Conservation (phyloP, 805 yeast species). For the Wickerhamomyces pijperi region DNA sequence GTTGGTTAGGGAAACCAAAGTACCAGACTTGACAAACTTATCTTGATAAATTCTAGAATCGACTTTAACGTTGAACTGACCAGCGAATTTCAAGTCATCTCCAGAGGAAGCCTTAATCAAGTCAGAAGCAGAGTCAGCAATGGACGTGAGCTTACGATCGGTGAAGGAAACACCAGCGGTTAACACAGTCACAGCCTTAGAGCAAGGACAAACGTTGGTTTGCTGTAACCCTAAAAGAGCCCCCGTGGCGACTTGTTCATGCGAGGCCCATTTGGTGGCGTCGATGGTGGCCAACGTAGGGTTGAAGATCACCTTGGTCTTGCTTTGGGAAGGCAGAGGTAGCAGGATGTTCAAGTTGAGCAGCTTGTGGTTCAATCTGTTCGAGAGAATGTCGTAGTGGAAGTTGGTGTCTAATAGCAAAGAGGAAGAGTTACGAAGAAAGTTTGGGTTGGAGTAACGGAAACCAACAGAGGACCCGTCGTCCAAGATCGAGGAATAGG, state of each 20-base stretch:
- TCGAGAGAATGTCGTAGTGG: constrained; percentile 36
- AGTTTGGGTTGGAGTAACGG: constrained; percentile 31
- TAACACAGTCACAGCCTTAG: constrained; percentile 15
- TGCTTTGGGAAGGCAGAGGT: constrained; percentile 32
- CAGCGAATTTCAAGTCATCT: constrained; percentile 42
- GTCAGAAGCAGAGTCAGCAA: constrained; percentile 43
- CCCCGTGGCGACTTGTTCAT: constrained; percentile 38
- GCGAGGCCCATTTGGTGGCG: constrained; percentile 36
- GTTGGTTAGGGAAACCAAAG: constrained; percentile 25
- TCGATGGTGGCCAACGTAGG: constrained; percentile 37
- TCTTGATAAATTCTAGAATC: constrained; percentile 34
- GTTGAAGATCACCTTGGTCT: constrained; percentile 35
- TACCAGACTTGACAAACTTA: constrained; percentile 37
- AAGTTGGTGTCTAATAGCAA: constrained; percentile 33
- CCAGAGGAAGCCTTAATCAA: constrained; percentile 45
- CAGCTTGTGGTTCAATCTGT: constrained; percentile 33
- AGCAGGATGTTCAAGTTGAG: constrained; percentile 35
- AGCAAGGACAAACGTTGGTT: constrained; percentile 15
- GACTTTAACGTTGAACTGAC: constrained; percentile 26
- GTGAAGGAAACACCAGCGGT: constrained; percentile 50
- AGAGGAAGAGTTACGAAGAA: constrained; percentile 48
- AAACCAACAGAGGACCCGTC: constrained; percentile 23
- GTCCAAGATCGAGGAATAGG: constrained; percentile 24
- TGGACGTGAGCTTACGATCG: constrained; percentile 43
- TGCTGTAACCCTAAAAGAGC: constrained; percentile 37